Evolutionary conservation across 768 basidiomycete genomes (phyloP).

Genomic region (Auricularia sp.): DNA sequence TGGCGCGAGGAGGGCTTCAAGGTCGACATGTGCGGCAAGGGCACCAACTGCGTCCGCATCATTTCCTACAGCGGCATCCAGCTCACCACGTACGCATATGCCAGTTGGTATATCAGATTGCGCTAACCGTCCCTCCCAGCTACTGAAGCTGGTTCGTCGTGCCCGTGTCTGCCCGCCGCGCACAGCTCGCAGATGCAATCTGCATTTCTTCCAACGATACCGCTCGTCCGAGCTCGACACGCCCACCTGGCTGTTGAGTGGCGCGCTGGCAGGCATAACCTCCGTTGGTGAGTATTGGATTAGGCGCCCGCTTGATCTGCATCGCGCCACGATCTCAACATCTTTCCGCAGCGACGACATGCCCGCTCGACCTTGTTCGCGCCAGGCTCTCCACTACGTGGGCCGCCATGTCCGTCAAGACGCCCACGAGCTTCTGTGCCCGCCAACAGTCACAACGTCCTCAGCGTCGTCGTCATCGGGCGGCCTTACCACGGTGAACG

Average conservation of each 20-base stretch:
- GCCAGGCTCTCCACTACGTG: slow-evolving; percentile 89
- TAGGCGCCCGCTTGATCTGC: background rate
- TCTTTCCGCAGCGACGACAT: slow-evolving; percentile 54
- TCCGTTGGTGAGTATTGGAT: slow-evolving; percentile 67
- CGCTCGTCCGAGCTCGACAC: slow-evolving; percentile 78
- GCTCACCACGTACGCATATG: slow-evolving; percentile 21
- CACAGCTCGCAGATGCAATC: background rate
- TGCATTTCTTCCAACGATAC: slow-evolving; percentile 57
- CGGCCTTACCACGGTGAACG: slow-evolving; percentile 6
- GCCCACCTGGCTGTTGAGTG: slow-evolving; percentile 72
- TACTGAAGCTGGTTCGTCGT: slow-evolving; percentile 71
- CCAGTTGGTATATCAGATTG: background rate
- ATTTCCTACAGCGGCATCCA: slow-evolving; percentile 65
- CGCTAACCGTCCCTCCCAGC: slow-evolving; percentile 32
- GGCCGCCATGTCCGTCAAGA: slow-evolving; percentile 48
- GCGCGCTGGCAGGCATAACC: slow-evolving; percentile 87
- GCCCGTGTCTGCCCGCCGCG: background rate
- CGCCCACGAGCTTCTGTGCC: slow-evolving; percentile 13
- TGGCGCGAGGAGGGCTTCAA: slow-evolving; percentile 89
- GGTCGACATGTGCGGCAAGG: slow-evolving; percentile 91
- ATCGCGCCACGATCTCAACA: slow-evolving; percentile 7
- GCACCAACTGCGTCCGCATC: slow-evolving; percentile 85
- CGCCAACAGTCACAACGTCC: slow-evolving; percentile 20
- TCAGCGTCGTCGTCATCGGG: slow-evolving; percentile 5
- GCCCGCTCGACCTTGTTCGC: slow-evolving; percentile 89